Evolutionary conservation across 164 flowering plant species (phyloP), one percentile per base, ranked within the genome.

Genomic region (Vitis cinerea): DNA sequence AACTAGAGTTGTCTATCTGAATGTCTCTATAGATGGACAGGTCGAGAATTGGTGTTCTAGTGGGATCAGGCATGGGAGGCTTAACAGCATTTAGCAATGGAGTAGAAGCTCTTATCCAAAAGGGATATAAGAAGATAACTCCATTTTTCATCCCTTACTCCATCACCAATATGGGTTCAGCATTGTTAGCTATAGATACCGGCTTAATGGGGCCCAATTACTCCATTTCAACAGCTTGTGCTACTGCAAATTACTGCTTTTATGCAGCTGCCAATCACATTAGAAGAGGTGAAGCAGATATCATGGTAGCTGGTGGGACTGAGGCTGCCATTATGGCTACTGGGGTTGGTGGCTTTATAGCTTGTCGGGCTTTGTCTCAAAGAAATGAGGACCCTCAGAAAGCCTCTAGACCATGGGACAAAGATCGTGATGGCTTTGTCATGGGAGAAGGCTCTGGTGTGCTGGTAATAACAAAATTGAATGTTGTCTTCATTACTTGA

Each of bases 401-500:
- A 71, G 91, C 91, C 63, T 87, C 91, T 12, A 74, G 91, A 63
- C 91, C 91, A 1, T 87, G 91, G 91, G 91, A 87, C 69, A 78
- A 78, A 67, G 69, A 75, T 71, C 87, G 91, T 52, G 91, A 85
- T 72, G 95, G 94, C 59, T 90, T 90, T 71, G 92, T 90, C 55
- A 86, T 90, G 80, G 92, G 92, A 3, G 94, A 90, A 84, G 95
- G 95, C 27, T 53, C 87, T 27, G 95, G 95, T 56, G 91, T 88
- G 37, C 81, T 88, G 90, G 91, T 90, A 83, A 72, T 52, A 10
- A 6, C 14, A 48, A 8, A 13, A 57, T 57, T 57, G 10, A 13
- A 3, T 9, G 1, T 61, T 61, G 13, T n/a, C 9, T 10, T 59
- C 17, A 14, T 30, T 9, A 8, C 19, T 10, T 57, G 3, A 2